Conservation (phyloP, 108 stramenopile genomes). For the Conticribra weissflogii region DNA sequence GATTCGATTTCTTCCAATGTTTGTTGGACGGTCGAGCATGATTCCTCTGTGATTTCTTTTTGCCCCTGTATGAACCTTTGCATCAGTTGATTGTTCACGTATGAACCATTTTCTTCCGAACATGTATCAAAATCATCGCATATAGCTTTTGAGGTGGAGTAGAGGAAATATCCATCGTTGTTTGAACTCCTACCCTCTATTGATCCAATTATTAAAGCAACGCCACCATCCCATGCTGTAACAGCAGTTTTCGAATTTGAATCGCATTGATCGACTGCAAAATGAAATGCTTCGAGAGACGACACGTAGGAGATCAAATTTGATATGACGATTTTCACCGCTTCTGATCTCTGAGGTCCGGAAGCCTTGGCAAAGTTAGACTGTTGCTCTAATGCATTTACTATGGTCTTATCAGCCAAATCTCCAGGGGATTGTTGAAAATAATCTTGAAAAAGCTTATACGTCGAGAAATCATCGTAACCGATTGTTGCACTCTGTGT, state of each 20-base stretch:
- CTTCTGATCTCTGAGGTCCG: conserved; percentile 57
- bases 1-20: conserved; percentile 46
- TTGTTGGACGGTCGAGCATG: conserved; percentile 45
- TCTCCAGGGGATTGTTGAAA: conserved; percentile 18
- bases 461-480: conserved; percentile 22
- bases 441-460: conserved; percentile 23
- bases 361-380: conserved; percentile 32
- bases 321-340: conserved; percentile 56
- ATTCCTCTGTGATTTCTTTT: conserved; percentile 27
- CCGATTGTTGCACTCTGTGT: conserved; percentile 39
- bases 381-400: conserved; percentile 36
- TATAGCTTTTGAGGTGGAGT: conserved; percentile 56
- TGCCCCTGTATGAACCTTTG: conserved; percentile 52
- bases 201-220: conserved; percentile 70
- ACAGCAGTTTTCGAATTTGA: conserved; percentile 19
- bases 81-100: conserved; percentile 55
- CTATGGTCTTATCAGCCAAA: conserved; percentile 65
- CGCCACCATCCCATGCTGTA: conserved; percentile 68
- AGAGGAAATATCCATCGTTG: conserved; percentile 61
- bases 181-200: conserved; percentile 56
- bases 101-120: conserved; percentile 42
- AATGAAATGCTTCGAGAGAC: conserved; percentile 62
- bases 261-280: conserved; percentile 56
- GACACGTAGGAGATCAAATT: conserved; percentile 69
- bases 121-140: conserved; percentile 76